These are phyloP conservation scores for Fusarium drepaniforme DNA, from an alignment of 2,329 filamentous ascomycete genomes.

Conservation along the genomic window DNA sequence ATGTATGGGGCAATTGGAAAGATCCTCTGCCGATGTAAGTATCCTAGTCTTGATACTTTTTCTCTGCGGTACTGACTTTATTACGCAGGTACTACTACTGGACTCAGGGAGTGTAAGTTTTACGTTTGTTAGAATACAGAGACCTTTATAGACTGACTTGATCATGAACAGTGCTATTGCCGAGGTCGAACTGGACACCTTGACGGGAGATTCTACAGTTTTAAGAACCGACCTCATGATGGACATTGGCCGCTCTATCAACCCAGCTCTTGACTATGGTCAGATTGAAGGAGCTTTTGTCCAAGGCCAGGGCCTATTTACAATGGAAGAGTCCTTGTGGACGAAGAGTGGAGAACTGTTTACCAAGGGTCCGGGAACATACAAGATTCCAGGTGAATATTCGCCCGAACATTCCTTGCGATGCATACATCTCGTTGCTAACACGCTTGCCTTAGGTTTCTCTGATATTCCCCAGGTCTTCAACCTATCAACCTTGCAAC, in stretches of 20 bases:
- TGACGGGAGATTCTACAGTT: neutral
- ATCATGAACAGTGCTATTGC: neutral
- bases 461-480: neutral
- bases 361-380: neutral
- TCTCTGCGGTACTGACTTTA: neutral
- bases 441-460: neutral
- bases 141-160: neutral
- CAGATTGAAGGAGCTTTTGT: neutral
- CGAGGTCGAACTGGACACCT: neutral
- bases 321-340: constrained; percentile 3
- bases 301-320: neutral
- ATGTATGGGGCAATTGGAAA: constrained; percentile 88
- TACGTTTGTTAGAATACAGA: too few species aligned
- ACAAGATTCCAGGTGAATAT: neutral
- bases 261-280: neutral
- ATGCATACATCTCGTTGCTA: too few species aligned
- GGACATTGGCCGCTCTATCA: neutral
- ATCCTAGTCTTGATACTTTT: too few species aligned
- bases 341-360: neutral
- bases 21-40: constrained; percentile 79
- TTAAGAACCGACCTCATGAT: neutral
- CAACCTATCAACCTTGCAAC: neutral
- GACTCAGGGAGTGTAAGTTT: constrained; percentile 1
- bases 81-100: neutral
- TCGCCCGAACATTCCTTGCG: too few species aligned